Base-by-base conservation (phyloP, 2,329 filamentous ascomycete species). In the Volutella citrinella region DNA sequence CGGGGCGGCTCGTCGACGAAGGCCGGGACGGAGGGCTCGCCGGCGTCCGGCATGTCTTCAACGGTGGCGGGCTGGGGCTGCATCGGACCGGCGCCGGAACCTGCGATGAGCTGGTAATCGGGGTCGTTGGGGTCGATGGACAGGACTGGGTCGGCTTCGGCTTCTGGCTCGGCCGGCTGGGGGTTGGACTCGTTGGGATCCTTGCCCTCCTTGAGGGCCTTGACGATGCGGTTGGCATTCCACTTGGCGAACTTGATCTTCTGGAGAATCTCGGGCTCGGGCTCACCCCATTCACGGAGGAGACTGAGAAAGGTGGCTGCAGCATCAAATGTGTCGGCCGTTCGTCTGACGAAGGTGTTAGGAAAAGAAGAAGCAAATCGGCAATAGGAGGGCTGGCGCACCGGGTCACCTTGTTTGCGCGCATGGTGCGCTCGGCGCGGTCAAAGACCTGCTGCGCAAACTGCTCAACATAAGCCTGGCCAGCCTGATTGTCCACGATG, bases 221-320 rank as follows among this genome's bases (percentile, higher is more conserved):
- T 95, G 12, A 86, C 73, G 55, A 98, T 98, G 38, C 93, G 80
- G 21, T 91, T 69, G 3, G 91, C 90, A 60, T 97, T 94, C 75
- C 87, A 98, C 63, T 97, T 98, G 25, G 91, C 89, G 58, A 87
- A 98, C 60, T 94, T 96, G 64, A 91, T 88, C 70, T 95, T 97
- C 34, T 88, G 78, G 23, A 80, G 72, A 14, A 82, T 79, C 54
- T 97, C 89, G 2, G 76, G 65, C 20, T 95, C 87, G 10, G 82
- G 67, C 1, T 77, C 64, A 6, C 80, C 83, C 89, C 91, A 98
- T 52, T 95, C 84, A 45, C 82, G 82, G 36, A 87, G 76, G 6
- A 97, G 72, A 48, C 96, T 88, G 54, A 97, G 81, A 60, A 98
- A 97, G 0, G 89, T 95, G 1, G 87, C 83, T 0, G 93, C 87